Conservation (phyloP, 2,329 filamentous ascomycete species). For the Exutisphaerella laricina region DNA sequence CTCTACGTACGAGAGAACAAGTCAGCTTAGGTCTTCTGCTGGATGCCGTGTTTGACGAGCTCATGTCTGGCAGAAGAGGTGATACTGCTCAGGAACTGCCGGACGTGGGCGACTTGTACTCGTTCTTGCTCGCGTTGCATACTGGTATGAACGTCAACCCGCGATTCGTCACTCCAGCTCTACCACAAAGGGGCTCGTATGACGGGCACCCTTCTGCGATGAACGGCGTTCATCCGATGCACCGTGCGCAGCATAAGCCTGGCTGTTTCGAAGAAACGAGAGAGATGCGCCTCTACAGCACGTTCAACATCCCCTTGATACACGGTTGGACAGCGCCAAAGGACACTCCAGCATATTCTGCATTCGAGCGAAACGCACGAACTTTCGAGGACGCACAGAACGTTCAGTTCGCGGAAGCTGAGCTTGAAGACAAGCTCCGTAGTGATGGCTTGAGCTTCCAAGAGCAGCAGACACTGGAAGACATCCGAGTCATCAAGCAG, state of each 20-base stretch:
- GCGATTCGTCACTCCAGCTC: constrained; percentile 59
- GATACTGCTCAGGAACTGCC: constrained; percentile 63
- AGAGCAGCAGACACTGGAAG: constrained; percentile 75
- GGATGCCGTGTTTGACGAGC: constrained; percentile 86
- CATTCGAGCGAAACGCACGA: constrained; percentile 67
- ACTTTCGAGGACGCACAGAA: constrained; percentile 92
- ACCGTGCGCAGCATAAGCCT: constrained; percentile 42
- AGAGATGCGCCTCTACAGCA: constrained; percentile 87
- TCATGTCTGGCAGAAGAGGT: constrained; percentile 70
- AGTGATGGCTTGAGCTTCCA: constrained; percentile 59
- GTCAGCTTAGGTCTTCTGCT: constrained; percentile 80
- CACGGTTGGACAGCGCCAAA: constrained; percentile 85
- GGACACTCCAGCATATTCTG: constrained; percentile 60
- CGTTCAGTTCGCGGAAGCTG: constrained; percentile 80
- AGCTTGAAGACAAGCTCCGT: constrained; percentile 72
- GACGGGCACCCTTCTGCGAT: constrained; percentile 30
- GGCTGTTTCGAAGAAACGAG: constrained; percentile 81
- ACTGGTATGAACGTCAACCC: constrained; percentile 99
- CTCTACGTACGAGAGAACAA: constrained; percentile 73
- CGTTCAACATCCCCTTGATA: constrained; percentile 80
- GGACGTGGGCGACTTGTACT: constrained; percentile 81
- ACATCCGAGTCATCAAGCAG: constrained; percentile 75
- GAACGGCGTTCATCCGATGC: constrained; percentile 33
- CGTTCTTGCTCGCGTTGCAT: constrained; percentile 80
- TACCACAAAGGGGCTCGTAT: constrained; percentile 21